Conservation (phyloP, 495 filamentous ascomycete species). For the Aspergillus olivimuriae region DNA sequence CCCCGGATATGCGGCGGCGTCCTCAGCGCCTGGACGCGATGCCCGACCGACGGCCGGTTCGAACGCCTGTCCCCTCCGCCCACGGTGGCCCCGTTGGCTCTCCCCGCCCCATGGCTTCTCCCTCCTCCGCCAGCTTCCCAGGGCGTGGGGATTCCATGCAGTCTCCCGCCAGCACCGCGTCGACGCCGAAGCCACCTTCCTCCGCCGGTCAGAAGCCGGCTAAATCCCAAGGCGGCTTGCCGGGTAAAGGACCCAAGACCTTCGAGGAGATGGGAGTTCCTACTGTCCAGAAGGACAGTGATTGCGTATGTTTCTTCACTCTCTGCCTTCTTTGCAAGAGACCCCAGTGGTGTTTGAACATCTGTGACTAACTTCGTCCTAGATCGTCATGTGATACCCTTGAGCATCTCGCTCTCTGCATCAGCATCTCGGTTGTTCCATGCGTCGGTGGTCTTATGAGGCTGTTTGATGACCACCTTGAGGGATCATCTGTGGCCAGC, state of each 20-base stretch:
- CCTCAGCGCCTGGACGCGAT: constrained; percentile 27
- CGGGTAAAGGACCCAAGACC: constrained; percentile 83
- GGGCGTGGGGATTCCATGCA: constrained; percentile 30
- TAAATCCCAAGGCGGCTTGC: constrained; percentile 35
- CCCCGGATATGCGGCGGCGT: constrained; percentile 26
- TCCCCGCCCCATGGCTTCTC: constrained; percentile 26
- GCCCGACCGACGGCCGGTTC: constrained; percentile 28
- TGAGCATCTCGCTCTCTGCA: constrained; percentile 9
- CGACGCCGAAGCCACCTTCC: constrained; percentile 15
- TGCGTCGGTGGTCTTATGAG: background rate
- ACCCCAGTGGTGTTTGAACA: background rate
- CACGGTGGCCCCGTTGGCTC: constrained; percentile 24
- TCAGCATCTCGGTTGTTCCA: constrained; percentile 7
- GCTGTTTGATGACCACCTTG: background rate
- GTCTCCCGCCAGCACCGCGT: constrained; percentile 20
- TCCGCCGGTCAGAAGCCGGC: constrained; percentile 24
- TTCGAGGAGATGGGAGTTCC: constrained; percentile 98
- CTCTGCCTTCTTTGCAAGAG: too few relatives aligned
- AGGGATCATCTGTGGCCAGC: background rate
- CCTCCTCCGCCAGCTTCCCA: constrained; percentile 25
- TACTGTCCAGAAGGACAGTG: constrained; percentile 66
- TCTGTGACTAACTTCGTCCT: constrained; percentile 19
- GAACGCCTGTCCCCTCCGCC: constrained; percentile 26
- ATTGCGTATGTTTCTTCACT: constrained; percentile 73
- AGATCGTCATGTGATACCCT: constrained; percentile 61